Evolutionary conservation across 305 asterid species (phyloP).

Genomic region (Fraxinus nigra): DNA sequence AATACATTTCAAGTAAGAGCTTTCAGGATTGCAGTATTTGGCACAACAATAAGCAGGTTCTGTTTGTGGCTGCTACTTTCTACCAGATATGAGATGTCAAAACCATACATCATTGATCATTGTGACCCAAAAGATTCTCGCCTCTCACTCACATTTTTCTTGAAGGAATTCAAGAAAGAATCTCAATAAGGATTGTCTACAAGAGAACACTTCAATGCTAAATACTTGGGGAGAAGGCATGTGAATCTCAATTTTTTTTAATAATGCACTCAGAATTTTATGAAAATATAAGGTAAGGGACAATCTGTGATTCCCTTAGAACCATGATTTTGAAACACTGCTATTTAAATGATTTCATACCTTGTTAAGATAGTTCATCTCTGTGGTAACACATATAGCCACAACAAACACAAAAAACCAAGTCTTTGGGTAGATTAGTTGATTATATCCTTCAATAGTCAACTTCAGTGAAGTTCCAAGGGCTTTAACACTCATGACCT

Average conservation of each 20-base stretch:
- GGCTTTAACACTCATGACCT: slow-evolving; percentile 94
- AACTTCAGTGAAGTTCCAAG: slow-evolving; percentile 77
- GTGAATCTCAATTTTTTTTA: not conserved
- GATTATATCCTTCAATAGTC: slow-evolving; percentile 84
- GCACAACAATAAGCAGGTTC: no score
- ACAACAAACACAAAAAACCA: slow-evolving; percentile 75
- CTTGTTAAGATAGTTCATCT: slow-evolving; percentile 92
- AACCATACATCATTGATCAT: no score
- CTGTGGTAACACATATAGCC: slow-evolving; percentile 69
- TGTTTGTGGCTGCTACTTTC: no score
- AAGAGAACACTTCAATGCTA: not conserved
- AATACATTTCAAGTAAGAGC: no score
- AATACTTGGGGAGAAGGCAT: not conserved
- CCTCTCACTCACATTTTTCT: not conserved
- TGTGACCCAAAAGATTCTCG: no score
- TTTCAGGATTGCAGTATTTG: no score
- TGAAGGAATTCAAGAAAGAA: not conserved
- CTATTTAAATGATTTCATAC: slow-evolving; percentile 31
- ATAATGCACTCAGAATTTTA: not conserved
- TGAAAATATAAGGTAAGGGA: no score
- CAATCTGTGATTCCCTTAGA: not conserved
- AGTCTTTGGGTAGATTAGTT: slow-evolving; percentile 67
- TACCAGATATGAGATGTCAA: no score
- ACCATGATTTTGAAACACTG: slow-evolving; percentile 1
- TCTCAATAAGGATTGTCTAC: not conserved